These are phyloP conservation scores for Harrya chromipes DNA, from an alignment of 768 basidiomycete species.

Conservation along the genomic window DNA sequence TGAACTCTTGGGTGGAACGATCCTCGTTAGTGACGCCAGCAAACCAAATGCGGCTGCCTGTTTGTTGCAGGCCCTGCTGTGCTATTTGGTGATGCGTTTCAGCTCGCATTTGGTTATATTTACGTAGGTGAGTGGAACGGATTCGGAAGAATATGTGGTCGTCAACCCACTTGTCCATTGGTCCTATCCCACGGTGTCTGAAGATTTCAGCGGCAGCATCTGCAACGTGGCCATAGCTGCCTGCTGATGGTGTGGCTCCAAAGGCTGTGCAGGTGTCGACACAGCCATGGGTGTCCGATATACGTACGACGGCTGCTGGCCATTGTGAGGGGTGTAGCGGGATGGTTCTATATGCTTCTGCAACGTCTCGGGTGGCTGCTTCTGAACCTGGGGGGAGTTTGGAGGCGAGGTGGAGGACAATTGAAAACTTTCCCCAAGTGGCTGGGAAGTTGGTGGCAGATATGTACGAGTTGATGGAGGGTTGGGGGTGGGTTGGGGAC, in stretches of 20 bases:
- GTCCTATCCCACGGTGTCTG: neutral
- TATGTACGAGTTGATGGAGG: neutral
- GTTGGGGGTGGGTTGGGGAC: rapidly evolving
- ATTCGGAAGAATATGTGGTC: neutral
- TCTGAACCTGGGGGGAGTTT: neutral
- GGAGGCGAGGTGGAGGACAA: neutral
- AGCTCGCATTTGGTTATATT: too few species aligned
- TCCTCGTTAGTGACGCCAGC: neutral
- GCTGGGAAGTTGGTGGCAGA: rapidly evolving
- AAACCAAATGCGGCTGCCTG: too few species aligned
- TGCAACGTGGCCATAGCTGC: neutral
- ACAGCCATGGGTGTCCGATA: neutral
- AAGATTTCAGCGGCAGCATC: neutral
- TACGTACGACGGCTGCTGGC: neutral
- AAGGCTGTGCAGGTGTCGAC: neutral
- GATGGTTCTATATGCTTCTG: neutral
- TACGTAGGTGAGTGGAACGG: too few species aligned
- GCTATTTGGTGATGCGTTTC: too few species aligned
- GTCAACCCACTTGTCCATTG: neutral
- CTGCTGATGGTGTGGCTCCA: neutral
- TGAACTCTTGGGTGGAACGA: neutral
- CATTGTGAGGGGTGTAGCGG: neutral
- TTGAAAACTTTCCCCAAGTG: neutral
- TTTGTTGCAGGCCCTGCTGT: too few species aligned
- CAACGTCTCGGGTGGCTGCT: neutral